Percentiles rank a stretch among this genome's conserved stretches.
Evolutionary conservation across 148 eudicot species (phyloP).

Genomic region (Rhododendron mucronatum): DNA sequence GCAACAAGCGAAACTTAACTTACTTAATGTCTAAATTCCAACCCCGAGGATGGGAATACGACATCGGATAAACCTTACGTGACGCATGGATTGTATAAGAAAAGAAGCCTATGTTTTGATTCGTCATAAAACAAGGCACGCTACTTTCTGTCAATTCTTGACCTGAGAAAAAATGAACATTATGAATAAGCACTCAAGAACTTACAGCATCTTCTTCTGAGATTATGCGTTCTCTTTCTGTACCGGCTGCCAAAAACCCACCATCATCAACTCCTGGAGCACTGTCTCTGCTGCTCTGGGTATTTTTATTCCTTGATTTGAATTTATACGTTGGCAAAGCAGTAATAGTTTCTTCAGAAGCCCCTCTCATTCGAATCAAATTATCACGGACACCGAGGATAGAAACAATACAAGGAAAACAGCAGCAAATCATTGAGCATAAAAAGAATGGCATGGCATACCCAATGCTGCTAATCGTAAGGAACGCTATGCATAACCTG

Average conservation of each 20-base stretch:
- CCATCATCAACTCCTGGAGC: conserved; percentile 37
- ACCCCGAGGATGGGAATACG: background rate
- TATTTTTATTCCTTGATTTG: conserved; percentile 40
- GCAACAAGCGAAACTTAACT: background rate
- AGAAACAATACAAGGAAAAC: conserved; percentile 69
- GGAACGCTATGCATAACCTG: conserved; percentile 68
- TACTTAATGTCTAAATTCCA: background rate
- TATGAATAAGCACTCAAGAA: conserved; percentile 3
- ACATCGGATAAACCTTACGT: background rate
- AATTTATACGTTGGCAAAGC: conserved; percentile 59
- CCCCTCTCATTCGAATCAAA: conserved; percentile 53
- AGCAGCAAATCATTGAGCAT: conserved; percentile 76
- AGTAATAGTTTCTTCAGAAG: conserved; percentile 61
- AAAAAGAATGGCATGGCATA: conserved; percentile 80
- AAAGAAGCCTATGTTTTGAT: no score
- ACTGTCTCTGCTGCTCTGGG: conserved; percentile 21
- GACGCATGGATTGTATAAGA: background rate
- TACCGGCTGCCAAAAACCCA: conserved; percentile 59
- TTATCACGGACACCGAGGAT: conserved; percentile 67
- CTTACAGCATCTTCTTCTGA: conserved; percentile 82
- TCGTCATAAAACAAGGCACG: background rate
- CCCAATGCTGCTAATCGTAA: conserved; percentile 61
- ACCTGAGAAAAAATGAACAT: background rate
- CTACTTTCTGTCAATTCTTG: background rate
- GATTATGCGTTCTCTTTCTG: conserved; percentile 60